Evolutionary conservation across 2,329 filamentous ascomycete genomes (phyloP), one percentile per base, ranked within the genome.

Genomic region (Alternaria infectoria): DNA sequence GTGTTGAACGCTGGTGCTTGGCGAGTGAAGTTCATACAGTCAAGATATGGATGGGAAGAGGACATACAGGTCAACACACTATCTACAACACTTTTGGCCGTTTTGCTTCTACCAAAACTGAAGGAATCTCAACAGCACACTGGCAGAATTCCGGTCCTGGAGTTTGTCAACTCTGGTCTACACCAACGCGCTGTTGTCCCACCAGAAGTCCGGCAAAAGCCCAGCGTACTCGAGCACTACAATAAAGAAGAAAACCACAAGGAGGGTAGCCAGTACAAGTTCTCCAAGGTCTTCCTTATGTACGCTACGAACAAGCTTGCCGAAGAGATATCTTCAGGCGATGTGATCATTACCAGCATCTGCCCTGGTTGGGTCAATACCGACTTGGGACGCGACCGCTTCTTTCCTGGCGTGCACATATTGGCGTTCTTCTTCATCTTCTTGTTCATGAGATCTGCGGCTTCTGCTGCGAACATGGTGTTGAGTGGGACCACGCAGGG

Each of bases 41-140:
- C 74, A 1, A 47, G 32, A 15, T 69, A 79, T 65, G 80, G 80
- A 17, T 82, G 77, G 76, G 81, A 83, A 67, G 71, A 76, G 54
- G 84, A 81, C 2, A 66, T 90, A 11, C 87, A 89, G 71, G 84
- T 88, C 66, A 89, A 89, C 69, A 81, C 84, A 1, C 76, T 90
- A 2, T 87, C 86, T 3, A 89, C 86, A 1, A 80, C 83, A 7
- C 78, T 89, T 1, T 76, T 90, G 7, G 85, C 81, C 0, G 65
- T 88, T 3, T 72, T 88, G 2, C 78, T 90, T 11, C 75, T 82
- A 23, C 80, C 80, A 3, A 77, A 78, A 46, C 65, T 81, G 28
- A 76, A 74, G 59, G 64, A 67, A 26, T 74, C 77, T 1, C 74
- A 69, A 47, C 59, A 64, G 11, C 21, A 55, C 23, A 70, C 67